Evolutionary conservation across 805 yeast genomes (phyloP).

Genomic region (Candida ponderosae): DNA sequence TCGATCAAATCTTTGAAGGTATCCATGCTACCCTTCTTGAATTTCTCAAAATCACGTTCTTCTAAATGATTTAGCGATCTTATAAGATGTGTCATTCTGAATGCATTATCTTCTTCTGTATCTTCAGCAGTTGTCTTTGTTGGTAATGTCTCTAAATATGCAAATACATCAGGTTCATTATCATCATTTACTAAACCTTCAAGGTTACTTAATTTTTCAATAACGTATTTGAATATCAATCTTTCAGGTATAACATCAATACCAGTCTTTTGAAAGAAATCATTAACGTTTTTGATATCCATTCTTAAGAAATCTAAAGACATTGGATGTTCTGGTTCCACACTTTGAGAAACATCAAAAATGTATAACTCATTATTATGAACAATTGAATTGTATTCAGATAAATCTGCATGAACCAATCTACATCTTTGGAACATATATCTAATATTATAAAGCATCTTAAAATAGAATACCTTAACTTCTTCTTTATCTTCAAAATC

Average conservation of each 20-base stretch:
- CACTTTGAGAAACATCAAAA: constrained; percentile 95
- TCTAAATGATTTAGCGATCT: constrained; percentile 77
- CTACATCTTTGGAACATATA: constrained; percentile 82
- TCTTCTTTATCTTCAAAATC: constrained; percentile 62
- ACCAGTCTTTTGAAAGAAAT: constrained; percentile 68
- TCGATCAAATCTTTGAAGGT: constrained; percentile 61
- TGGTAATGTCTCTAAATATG: constrained; percentile 45
- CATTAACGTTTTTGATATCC: constrained; percentile 96
- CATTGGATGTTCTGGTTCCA: constrained; percentile 97
- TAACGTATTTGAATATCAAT: constrained; percentile 70
- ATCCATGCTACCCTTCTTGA: constrained; percentile 72
- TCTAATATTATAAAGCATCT: constrained; percentile 79
- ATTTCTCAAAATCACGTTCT: constrained; percentile 82
- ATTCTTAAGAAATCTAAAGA: constrained; percentile 89
- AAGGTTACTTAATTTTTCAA: constrained; percentile 34
- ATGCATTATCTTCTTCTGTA: constrained; percentile 76
- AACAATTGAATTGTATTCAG: constrained; percentile 88
- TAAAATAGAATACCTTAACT: constrained; percentile 60
- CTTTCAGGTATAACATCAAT: constrained; percentile 79
- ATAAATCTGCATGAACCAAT: constrained; percentile 91
- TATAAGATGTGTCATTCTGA: constrained; percentile 71
- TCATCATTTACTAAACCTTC: constrained; percentile 29
- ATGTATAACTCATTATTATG: constrained; percentile 74
- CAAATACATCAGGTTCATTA: constrained; percentile 27
- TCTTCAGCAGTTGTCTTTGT: constrained; percentile 45